Base-by-base conservation (phyloP, 345 rosid species). In the Hibiscus tridactylites region DNA sequence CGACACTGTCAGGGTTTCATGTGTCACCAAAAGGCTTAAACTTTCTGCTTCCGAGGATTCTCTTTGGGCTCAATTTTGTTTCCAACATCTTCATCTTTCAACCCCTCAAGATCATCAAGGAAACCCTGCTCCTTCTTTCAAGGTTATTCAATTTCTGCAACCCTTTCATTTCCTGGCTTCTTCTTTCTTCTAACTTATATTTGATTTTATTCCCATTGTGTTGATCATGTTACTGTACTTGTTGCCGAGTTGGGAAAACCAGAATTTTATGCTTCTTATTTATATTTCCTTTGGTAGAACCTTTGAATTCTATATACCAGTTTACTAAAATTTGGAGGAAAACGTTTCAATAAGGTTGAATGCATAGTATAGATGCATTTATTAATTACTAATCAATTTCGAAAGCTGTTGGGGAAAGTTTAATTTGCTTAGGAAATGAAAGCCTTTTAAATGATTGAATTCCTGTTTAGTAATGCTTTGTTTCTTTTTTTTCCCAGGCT, bases 11-110 rank as follows among this genome's bases (percentile, higher is more conserved):
- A 71, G 37, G 47, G 86, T 81, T 31, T 83, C 88, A 7, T 88
- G 90, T 73, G 87, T 95, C 35, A 88, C 79, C 84, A 82, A 78
- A 74, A 74, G 83, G 67, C 81, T 91, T 24, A 74, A 46, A 47
- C 73, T 54, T 70, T 81, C 81, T 5, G 84, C 96, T 49, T 80
- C 86, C 4, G 97, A 91, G 11, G 94, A 93, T 4, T 65, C 86
- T 16, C 88, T 93, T 67, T 93, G 98, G 98, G 83, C 87, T 6
- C 71, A 71, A 9, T 85, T 86, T 78, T 88, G 89, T 71, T 76
- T 71, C 19, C 42, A 59, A 5, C 91, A 91, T 63, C 91, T 93
- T 70, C 74, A 79, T 31, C 88, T 91, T 70, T 77, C 85, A 53
- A 63, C 88, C 66, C 97, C 98, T 74, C 75, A 83, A 61, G 92